A percentile compares a stretch with the other conserved stretches of the same genome.
Evolutionary conservation across 2,329 filamentous ascomycete genomes (phyloP).

Genomic region (Monilinia vaccinii-corymbosi): DNA sequence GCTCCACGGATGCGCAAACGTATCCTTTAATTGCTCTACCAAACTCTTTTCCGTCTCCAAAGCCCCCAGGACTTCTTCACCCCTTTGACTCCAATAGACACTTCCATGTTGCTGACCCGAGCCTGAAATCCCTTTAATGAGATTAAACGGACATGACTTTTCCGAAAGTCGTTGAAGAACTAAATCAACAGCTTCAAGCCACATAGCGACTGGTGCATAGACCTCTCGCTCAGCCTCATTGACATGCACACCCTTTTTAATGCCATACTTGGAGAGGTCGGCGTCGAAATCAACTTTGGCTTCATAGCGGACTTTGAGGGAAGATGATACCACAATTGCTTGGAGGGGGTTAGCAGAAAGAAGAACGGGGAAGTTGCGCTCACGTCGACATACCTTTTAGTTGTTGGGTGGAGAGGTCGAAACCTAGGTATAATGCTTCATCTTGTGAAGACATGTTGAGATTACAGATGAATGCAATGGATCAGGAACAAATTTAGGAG

Average conservation of each 20-base stretch:
- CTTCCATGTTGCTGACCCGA: conserved; percentile 97
- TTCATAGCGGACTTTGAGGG: conserved; percentile 71
- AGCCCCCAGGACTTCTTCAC: conserved; percentile 51
- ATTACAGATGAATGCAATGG: neutral
- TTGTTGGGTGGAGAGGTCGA: conserved; percentile 95
- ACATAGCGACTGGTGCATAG: conserved; percentile 86
- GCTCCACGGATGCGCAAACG: conserved; percentile 76
- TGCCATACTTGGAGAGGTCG: conserved; percentile 68
- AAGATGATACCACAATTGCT: conserved; percentile 77
- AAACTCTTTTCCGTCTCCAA: conserved; percentile 55
- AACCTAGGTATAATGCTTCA: conserved; percentile 72
- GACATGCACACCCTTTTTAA: conserved; percentile 79
- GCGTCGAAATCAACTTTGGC: conserved; percentile 94
- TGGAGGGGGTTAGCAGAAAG: conserved; percentile 14
- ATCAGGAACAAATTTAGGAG: neutral
- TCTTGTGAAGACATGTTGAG: conserved; percentile 31
- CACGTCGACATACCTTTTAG: conserved; percentile 59
- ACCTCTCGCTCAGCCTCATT: conserved; percentile 81
- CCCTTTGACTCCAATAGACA: conserved; percentile 77
- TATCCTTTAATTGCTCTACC: conserved; percentile 57
- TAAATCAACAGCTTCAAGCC: conserved; percentile 85
- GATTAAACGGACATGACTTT: conserved; percentile 61
- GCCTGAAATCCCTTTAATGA: conserved; percentile 75
- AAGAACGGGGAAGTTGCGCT: conserved; percentile 5
- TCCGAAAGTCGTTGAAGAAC: conserved; percentile 66